Base-by-base conservation (phyloP, 169 alveolate genomes). In the Cryptosporidium andersoni region DNA sequence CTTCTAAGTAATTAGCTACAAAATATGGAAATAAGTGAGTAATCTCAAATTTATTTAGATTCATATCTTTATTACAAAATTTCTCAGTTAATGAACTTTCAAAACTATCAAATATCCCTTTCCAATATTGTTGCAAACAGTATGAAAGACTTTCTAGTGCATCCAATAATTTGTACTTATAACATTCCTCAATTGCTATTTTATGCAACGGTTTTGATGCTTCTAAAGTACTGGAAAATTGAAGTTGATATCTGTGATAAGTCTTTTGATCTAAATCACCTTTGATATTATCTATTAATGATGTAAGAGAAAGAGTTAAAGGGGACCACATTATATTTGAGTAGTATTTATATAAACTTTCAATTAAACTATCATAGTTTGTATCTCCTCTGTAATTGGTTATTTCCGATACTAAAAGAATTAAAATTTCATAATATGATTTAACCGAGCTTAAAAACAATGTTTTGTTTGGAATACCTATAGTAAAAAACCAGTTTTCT, bases 301-400 rank as follows among this genome's bases (percentile, higher is more conserved):
- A 25, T 4, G 68, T 74, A 2, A 74, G 49, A 56, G 56, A 42
- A 42, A 74, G 45, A n/a, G 48, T 49, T 5, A 74, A 1, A 25
- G 85, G 85, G 34, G 37, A 39, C 85, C 85, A 74, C 25, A 74
- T 58, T 3, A 74, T 8, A 34, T 74, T 74, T 2, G 74, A 58
- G 49, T 74, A 74, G 47, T 56, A 74, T 9, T 74, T 34, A 47
- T 45, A 14, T 11, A 74, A 64, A 74, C 55, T 58, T 25, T 74
- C 58, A 45, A 47, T 55, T 14, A 25, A 25, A 25, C 55, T 51
- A 12, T 37, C 39, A 1, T 8, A 2, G 9, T 25, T 16, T 3
- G 7, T 45, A 25, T 42, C 67, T 6, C 37, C 66, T 45, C 55
- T 74, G 7, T 2, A 47, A 25, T 6, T n/a, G 36, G 60, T 25